Conservation (phyloP, 2,329 filamentous ascomycete genomes). For the Stagonosporopsis tanaceti region DNA sequence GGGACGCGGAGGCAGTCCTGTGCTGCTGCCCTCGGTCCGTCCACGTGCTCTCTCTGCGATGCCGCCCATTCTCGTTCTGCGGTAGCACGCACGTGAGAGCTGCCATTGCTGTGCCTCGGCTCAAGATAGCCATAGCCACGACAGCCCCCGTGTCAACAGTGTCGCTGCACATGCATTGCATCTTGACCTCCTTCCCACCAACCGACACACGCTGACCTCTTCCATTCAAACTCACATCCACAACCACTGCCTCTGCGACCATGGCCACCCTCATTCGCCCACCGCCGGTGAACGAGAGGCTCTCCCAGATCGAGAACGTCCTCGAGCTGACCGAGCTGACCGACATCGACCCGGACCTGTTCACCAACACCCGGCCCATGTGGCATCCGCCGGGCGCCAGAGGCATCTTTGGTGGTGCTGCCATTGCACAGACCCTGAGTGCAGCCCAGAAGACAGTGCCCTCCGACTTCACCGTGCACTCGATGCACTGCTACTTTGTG, state of each 20-base stretch:
- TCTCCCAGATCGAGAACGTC: constrained; percentile 86
- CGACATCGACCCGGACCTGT: constrained; percentile 83
- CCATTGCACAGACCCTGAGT: constrained; percentile 89
- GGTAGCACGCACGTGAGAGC: constrained; percentile 12
- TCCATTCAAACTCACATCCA: not conserved
- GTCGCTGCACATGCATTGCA: constrained; percentile 9
- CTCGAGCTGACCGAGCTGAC: constrained; percentile 83
- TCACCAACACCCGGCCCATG: constrained; percentile 89
- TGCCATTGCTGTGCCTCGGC: constrained; percentile 30
- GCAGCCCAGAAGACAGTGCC: constrained; percentile 90
- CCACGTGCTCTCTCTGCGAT: not conserved
- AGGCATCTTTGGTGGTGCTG: constrained; percentile 91
- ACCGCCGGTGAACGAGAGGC: constrained; percentile 74
- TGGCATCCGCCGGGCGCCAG: constrained; percentile 94
- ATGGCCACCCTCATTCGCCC: constrained; percentile 74
- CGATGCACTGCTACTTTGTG: constrained; percentile 99
- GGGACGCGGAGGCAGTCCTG: not conserved
- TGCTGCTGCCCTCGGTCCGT: not conserved
- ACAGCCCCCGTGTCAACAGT: constrained; percentile 7
- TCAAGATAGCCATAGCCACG: constrained; percentile 19
- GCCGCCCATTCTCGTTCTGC: not conserved
- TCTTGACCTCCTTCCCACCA: constrained; percentile 8
- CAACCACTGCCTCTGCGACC: not conserved
- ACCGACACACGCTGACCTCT: not conserved
- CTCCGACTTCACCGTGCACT: constrained; percentile 82